Evolutionary conservation across 805 yeast species (phyloP).

Genomic region (Candida dendrica): DNA sequence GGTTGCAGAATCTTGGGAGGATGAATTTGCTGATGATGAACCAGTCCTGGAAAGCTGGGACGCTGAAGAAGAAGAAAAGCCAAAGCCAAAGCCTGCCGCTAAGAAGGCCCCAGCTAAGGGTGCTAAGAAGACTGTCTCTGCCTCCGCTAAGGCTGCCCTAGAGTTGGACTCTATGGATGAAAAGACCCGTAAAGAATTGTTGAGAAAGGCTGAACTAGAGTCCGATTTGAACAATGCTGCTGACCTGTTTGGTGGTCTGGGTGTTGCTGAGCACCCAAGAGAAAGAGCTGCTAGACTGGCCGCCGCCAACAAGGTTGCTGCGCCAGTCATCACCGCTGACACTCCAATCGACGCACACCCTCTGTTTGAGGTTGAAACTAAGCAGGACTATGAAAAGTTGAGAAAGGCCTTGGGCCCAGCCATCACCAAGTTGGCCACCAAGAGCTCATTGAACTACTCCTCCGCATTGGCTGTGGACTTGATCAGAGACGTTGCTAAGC

Average conservation of each 20-base stretch:
- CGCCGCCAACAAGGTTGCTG: slow-evolving; percentile 25
- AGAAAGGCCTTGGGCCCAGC: slow-evolving; percentile 64
- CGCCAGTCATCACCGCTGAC: slow-evolving; percentile 36
- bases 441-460: slow-evolving; percentile 60
- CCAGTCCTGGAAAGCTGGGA: slow-evolving; percentile 90
- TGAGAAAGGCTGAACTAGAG: slow-evolving; percentile 72
- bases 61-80: slow-evolving; percentile 58
- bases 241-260: slow-evolving; percentile 73
- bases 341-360: slow-evolving; percentile 72
- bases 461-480: slow-evolving; percentile 77
- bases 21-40: slow-evolving; percentile 65
- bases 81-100: slow-evolving; percentile 17
- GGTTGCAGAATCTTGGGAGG: slow-evolving; percentile 74
- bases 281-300: slow-evolving; percentile 29
- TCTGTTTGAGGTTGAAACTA: slow-evolving; percentile 75
- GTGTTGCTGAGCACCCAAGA: slow-evolving; percentile 43
- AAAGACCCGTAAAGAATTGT: slow-evolving; percentile 63
- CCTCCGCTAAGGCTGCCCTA: slow-evolving; percentile 31
- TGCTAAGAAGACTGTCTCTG: slow-evolving; percentile 20
- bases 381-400: slow-evolving; percentile 71
- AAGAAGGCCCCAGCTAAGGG: slow-evolving; percentile 15
- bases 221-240: slow-evolving; percentile 92
- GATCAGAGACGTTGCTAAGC: slow-evolving; percentile 76
- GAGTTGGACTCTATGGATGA: slow-evolving; percentile 69
- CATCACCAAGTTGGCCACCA: slow-evolving; percentile 51